These are phyloP conservation scores for Cercophora newfieldiana DNA, from an alignment of 495 filamentous ascomycete species.

Conservation along the genomic window DNA sequence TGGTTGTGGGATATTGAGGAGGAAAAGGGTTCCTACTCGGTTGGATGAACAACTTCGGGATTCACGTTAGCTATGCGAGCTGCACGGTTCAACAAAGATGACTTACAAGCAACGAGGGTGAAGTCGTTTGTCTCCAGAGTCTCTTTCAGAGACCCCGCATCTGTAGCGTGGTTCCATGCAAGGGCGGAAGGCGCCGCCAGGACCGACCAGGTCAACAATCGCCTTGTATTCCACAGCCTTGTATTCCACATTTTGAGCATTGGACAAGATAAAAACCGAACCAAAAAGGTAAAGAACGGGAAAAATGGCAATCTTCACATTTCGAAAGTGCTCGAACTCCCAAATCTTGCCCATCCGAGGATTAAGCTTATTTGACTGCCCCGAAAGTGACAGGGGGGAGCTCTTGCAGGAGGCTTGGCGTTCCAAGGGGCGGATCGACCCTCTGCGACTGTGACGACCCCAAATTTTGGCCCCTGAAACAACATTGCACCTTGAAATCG, in stretches of 20 bases:
- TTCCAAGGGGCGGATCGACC: background rate
- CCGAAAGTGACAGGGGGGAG: background rate
- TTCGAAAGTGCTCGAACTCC: background rate
- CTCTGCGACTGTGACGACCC: background rate
- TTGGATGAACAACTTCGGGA: background rate
- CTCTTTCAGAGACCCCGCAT: slow-evolving; percentile 30
- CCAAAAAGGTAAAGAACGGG: background rate
- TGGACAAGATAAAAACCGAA: background rate
- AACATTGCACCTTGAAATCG: background rate
- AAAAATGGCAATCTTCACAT: background rate
- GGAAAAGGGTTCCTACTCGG: background rate
- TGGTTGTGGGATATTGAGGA: background rate
- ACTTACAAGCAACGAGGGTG: slow-evolving; percentile 50
- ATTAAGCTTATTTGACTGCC: background rate
- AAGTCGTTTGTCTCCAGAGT: slow-evolving; percentile 34
- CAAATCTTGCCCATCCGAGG: background rate
- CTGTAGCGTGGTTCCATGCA: slow-evolving; percentile 41
- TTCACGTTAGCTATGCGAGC: background rate
- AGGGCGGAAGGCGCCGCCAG: slow-evolving; percentile 19
- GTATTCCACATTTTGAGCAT: background rate
- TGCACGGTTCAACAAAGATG: background rate
- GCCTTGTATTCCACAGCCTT: background rate
- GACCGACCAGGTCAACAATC: background rate
- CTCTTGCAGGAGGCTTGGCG: background rate
- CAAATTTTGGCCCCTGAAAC: slow-evolving; percentile 8